phyloP scores from a whole-genome alignment of 2,329 filamentous ascomycete genomes.

The Beauveria asiatica region DNA sequence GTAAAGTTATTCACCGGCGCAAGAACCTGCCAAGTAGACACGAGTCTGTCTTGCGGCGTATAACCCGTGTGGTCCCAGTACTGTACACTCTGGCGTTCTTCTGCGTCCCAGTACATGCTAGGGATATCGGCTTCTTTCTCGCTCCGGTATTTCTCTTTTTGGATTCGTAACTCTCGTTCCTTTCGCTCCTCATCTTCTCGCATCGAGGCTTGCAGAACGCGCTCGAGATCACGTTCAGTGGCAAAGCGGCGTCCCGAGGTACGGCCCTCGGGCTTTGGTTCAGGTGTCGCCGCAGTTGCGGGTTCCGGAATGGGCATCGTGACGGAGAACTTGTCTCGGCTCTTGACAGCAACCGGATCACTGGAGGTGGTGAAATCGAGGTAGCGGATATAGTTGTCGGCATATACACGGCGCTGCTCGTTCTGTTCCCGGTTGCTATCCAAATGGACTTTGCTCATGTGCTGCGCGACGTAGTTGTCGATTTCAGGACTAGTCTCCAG shows the following conservation, averaged over 20 bases:
- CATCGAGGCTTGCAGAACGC: constrained; percentile 63
- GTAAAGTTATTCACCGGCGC: constrained; percentile 69
- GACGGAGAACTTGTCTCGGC: constrained; percentile 44
- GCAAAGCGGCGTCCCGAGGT: constrained; percentile 50
- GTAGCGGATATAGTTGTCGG: constrained; percentile 41
- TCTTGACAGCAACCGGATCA: constrained; percentile 46
- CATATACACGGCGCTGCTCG: constrained; percentile 33
- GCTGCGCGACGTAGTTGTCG: constrained; percentile 36
- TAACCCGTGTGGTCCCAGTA: constrained; percentile 60
- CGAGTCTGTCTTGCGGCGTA: constrained; percentile 56
- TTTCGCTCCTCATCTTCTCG: constrained; percentile 61
- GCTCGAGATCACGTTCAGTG: constrained; percentile 65
- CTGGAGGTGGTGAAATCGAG: constrained; percentile 47
- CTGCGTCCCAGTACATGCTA: constrained; percentile 55
- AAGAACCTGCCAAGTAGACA: constrained; percentile 62
- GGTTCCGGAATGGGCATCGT: constrained; percentile 27
- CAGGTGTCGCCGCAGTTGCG: constrained; percentile 34
- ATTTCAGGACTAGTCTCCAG: constrained; percentile 32
- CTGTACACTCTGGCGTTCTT: constrained; percentile 48
- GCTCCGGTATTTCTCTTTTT: constrained; percentile 62
- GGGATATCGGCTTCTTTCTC: constrained; percentile 72
- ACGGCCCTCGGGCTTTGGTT: constrained; percentile 49
- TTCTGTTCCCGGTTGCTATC: constrained; percentile 31
- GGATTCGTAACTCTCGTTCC: constrained; percentile 55
- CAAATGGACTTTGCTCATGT: constrained; percentile 33